phyloP scores from a whole-genome alignment of 2,329 filamentous ascomycete species.

The Didymella pomorum region DNA sequence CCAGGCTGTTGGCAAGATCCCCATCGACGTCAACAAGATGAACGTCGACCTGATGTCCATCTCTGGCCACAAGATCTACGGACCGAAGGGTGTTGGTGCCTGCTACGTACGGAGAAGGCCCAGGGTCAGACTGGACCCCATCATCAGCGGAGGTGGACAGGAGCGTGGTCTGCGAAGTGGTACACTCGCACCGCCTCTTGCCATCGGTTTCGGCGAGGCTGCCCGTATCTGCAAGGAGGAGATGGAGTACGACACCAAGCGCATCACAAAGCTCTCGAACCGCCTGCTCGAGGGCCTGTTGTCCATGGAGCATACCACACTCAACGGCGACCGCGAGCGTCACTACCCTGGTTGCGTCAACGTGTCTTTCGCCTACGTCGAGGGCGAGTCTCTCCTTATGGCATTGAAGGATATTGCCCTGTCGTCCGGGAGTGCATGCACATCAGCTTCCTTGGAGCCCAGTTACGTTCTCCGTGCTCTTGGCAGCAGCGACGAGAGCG shows the following conservation, averaged over 20 bases:
- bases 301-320: conserved; percentile 86
- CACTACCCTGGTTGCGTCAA: conserved; percentile 99
- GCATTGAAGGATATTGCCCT: conserved; percentile 97
- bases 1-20: conserved; percentile 98
- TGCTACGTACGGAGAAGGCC: conserved; percentile 94
- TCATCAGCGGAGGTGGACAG: conserved; percentile 96
- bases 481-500: conserved; percentile 95
- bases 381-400: conserved; percentile 98
- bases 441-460: conserved; percentile 93
- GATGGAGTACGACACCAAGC: conserved; percentile 91
- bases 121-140: conserved; percentile 90
- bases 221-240: conserved; percentile 91
- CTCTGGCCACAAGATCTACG: conserved; percentile 98
- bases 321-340: conserved; percentile 83
- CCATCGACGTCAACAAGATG: conserved; percentile 95
- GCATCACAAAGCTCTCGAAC: conserved; percentile 83
- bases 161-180: conserved; percentile 94
- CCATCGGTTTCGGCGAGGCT: conserved; percentile 94
- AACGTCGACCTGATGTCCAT: conserved; percentile 99
- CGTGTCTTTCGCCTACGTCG: conserved; percentile 97
- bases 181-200: conserved; percentile 86
- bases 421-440: conserved; percentile 96
- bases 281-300: conserved; percentile 83
- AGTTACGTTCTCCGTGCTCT: conserved; percentile 95
- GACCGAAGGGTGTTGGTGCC: conserved; percentile 94